Base-by-base conservation (phyloP, 495 filamentous ascomycete species). In the Annulohypoxylon nitens region DNA sequence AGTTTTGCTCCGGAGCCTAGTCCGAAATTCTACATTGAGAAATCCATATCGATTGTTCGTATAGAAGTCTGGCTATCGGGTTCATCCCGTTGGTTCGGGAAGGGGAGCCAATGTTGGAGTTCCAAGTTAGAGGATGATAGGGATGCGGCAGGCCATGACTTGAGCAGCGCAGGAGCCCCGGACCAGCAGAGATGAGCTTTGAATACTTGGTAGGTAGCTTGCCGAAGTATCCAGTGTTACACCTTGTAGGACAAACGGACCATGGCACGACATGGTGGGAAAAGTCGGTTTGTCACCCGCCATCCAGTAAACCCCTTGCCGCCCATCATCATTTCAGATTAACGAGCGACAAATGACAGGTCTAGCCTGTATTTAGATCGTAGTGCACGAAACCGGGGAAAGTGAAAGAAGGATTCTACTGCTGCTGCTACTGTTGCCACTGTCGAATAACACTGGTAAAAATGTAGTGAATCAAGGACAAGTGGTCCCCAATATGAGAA, bases 231-330 rank as follows among this genome's bases (percentile, higher is more conserved):
- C 6, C 41, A 37, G 39, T 41, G 58, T 53, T 61, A 48, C 62
- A 70, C 34, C 3, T 41, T 30, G 67, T 69, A 30, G 41, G 51
- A 75, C 64, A 41, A 61, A 67, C 54, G 53, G 53, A 33, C 37
- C 14, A 60, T 75, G 67, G 39, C 67, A 75, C 72, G 30, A 53
- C 67, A 64, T 43, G 23, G 30, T 59, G 39, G 16, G 45, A 18
- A 14, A 18, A 45, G 54, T 71, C 58, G 62, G 55, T 61, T 67
- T 50, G 64, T 58, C 72, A 71, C 67, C 67, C 67, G 60, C 36
- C 64, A 60, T 59, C 51, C 64, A 64, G 64, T 36, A 54, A 66
- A 25, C 33, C 33, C 11, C 58, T 41, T 23, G 61, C 39, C 55
- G 33, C 66, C 55, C 61, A 62, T 70, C 62, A 51, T 26, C 33